Conservation (phyloP, 2,329 filamentous ascomycete genomes). For the Epichloe gansuensis region DNA sequence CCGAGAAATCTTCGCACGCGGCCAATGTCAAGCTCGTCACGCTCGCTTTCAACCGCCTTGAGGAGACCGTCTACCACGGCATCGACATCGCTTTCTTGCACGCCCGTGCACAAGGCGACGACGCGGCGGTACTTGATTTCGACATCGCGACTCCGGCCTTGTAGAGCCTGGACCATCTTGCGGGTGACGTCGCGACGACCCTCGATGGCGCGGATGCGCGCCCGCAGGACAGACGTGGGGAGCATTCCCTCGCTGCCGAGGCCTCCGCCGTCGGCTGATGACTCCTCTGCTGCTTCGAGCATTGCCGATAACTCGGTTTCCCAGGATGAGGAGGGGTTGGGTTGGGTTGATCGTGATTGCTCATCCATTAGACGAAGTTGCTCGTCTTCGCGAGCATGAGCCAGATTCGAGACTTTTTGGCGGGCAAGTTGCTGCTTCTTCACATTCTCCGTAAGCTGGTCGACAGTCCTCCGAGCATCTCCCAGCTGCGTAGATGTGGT, state of each 20-base stretch:
- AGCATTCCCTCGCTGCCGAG: constrained; percentile 32
- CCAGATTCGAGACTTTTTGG: constrained; percentile 68
- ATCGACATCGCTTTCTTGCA: constrained; percentile 69
- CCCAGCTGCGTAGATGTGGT: constrained; percentile 68
- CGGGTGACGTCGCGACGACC: constrained; percentile 55
- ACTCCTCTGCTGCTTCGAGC: constrained; percentile 31
- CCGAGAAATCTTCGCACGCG: constrained; percentile 69
- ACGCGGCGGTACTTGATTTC: constrained; percentile 83
- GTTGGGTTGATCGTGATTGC: constrained; percentile 27
- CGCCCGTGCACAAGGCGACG: constrained; percentile 74
- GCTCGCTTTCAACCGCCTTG: constrained; percentile 82
- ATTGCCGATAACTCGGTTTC: constrained; percentile 41
- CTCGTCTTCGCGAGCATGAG: constrained; percentile 60
- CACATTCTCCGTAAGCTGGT: constrained; percentile 54
- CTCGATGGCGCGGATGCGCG: constrained; percentile 58
- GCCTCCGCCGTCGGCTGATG: constrained; percentile 17
- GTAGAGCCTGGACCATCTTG: constrained; percentile 56
- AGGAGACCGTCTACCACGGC: constrained; percentile 66
- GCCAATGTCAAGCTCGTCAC: constrained; percentile 60
- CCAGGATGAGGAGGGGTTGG: constrained; percentile 37
- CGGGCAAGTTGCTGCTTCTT: constrained; percentile 52
- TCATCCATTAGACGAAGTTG: constrained; percentile 36
- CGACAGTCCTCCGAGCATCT: constrained; percentile 62
- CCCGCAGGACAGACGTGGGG: constrained; percentile 48
- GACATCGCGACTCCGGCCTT: constrained; percentile 69